Evolutionary conservation across 2,329 filamentous ascomycete genomes (phyloP).

Genomic region (Aspergillus tubingensis): DNA sequence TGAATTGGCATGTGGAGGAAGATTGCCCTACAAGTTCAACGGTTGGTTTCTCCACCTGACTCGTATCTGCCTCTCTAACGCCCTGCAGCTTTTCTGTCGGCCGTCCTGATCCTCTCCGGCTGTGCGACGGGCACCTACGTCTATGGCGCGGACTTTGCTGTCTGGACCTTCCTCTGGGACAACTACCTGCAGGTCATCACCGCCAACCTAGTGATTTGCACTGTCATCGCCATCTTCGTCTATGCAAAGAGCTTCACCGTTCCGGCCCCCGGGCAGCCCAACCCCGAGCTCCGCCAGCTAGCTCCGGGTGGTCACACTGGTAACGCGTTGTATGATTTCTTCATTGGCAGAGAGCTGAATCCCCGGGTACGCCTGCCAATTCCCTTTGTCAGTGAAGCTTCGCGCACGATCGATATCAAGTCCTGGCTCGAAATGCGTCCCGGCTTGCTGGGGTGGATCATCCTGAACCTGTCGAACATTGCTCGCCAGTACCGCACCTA

Average conservation of each 20-base stretch:
- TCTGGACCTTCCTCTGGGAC: conserved; percentile 92
- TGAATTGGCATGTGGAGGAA: conserved; percentile 68
- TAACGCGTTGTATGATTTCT: conserved; percentile 92
- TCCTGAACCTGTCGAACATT: conserved; percentile 80
- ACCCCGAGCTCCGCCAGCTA: conserved; percentile 72
- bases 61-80: conserved; percentile 19
- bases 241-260: conserved; percentile 83
- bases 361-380: conserved; percentile 69
- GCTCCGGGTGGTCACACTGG: conserved; percentile 79
- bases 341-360: conserved; percentile 93
- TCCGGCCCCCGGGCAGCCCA: conserved; percentile 60
- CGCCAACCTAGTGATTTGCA: conserved; percentile 76
- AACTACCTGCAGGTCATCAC: conserved; percentile 87
- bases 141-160: conserved; percentile 76
- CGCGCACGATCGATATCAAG: conserved; percentile 79
- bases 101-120: conserved; percentile 69
- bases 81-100: conserved; percentile 69
- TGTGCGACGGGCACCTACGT: conserved; percentile 72
- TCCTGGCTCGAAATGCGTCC: conserved; percentile 88
- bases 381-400: conserved; percentile 67
- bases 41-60: conserved; percentile 47
- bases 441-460: conserved; percentile 83
- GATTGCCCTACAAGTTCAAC: conserved; percentile 80
- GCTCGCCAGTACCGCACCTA: conserved; percentile 85
- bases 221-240: conserved; percentile 71